Percentiles rank a stretch among this genome's conserved stretches.
These are phyloP conservation scores for Cordyceps fumosorosea DNA, from an alignment of 2,329 filamentous ascomycete genomes.

Conservation along the genomic window DNA sequence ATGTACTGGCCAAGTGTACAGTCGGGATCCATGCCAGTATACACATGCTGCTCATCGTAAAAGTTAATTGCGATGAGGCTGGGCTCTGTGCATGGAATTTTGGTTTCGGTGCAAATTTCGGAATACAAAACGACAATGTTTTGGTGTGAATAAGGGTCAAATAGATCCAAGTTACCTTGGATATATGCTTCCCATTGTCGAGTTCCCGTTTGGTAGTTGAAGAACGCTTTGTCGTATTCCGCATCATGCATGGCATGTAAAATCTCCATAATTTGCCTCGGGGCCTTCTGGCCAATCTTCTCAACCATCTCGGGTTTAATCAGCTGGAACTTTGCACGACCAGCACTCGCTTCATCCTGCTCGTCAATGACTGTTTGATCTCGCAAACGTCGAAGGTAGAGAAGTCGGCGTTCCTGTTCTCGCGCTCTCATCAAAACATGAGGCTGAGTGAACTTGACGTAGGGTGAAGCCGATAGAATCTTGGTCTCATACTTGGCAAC, in stretches of 20 bases:
- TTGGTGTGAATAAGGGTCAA: conserved; percentile 92
- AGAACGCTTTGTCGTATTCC: conserved; percentile 90
- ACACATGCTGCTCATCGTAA: conserved; percentile 85
- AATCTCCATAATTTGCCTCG: conserved; percentile 85
- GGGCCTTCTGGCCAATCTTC: conserved; percentile 69
- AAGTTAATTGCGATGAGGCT: conserved; percentile 86
- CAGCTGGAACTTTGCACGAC: conserved; percentile 72
- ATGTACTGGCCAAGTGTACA: conserved; percentile 94
- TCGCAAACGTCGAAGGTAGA: conserved; percentile 73
- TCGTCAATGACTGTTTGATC: conserved; percentile 64
- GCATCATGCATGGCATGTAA: conserved; percentile 92
- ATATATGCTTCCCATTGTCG: conserved; percentile 95
- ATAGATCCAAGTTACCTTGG: conserved; percentile 78
- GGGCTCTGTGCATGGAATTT: conserved; percentile 87
- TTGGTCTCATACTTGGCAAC: conserved; percentile 90
- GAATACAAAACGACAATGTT: conserved; percentile 94
- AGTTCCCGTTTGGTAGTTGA: conserved; percentile 91
- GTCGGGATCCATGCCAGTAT: conserved; percentile 67
- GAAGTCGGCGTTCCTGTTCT: conserved; percentile 79
- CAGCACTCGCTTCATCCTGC: conserved; percentile 51
- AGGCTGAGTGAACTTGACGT: conserved; percentile 90
- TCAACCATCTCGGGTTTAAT: conserved; percentile 96
- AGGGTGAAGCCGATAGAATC: conserved; percentile 89
- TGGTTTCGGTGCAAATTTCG: conserved; percentile 86
- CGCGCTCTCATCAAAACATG: conserved; percentile 88